Evolutionary conservation across 768 basidiomycete species (phyloP), one percentile per base, ranked within the genome.

Genomic region (Lactarius deliciosus): DNA sequence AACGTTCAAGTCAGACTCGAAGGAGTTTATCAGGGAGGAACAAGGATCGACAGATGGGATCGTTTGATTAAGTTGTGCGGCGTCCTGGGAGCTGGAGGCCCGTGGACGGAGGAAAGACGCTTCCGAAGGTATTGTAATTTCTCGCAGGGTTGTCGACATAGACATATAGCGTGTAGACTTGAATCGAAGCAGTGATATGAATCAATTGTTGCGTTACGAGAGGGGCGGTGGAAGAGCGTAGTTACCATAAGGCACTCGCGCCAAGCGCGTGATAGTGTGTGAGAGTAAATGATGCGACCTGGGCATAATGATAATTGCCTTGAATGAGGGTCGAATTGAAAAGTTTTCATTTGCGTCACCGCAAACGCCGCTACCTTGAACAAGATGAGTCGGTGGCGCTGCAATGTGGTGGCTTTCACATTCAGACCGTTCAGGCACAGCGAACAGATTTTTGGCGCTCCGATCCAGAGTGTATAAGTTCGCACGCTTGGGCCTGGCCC

Each of bases 101-200:
- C 36, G 36, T 41, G 36, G 55, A 34, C 56, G 65, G 65, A 61
- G 59, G 41, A 65, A 60, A 18, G 40, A 50, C 16, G 58, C 50
- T 54, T n/a, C 40, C n/a, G 28, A 43, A 55, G 9, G 34, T 40
- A 38, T 47, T 18, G 32, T 28, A 6, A 56, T 50, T 34, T 66
- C 58, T 61, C 54, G 43, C 60, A 38, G 56, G 32, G 28, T 25
- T 45, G 25, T 50, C 43, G 65, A 36, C 32, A 25, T 45, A n/a
- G 20, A 45, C 20, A 45, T 8, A 16, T 22, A 13, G 38, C 32
- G 50, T 41, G 34, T 30, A 43, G 13, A 28, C 11, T 59, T 41
- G 47, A 45, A 66, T 61, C 38, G 60, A 45, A n/a, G 1, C 34
- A 18, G 43, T 55, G 34, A 61, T 16, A 40, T 30, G 43, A 16